These are phyloP conservation scores for Podospora bellae-mahoneyi DNA, from an alignment of 495 filamentous ascomycete species.

Conservation along the genomic window DNA sequence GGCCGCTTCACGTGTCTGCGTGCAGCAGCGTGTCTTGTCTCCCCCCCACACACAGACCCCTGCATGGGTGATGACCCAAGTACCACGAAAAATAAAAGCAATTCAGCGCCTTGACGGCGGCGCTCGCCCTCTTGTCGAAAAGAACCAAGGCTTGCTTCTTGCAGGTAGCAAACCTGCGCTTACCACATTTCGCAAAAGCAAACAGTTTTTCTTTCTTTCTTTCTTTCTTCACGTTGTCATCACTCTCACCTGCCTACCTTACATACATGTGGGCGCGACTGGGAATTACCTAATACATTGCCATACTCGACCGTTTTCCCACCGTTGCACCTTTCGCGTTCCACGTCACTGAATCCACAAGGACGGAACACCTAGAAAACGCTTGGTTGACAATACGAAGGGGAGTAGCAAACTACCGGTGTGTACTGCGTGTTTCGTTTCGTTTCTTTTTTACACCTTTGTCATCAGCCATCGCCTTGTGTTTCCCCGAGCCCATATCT, in stretches of 20 bases:
- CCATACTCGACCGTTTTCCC: background rate
- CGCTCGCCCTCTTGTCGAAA: background rate
- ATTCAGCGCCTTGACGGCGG: conserved; percentile 2
- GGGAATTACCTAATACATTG: background rate
- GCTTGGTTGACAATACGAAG: background rate
- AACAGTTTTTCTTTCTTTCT: background rate
- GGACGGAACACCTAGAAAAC: background rate
- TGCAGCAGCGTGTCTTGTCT: conserved; percentile 31
- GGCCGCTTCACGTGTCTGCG: conserved; percentile 29
- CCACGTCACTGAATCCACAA: background rate
- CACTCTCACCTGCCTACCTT: background rate
- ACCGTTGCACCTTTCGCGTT: background rate
- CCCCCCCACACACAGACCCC: conserved; percentile 28
- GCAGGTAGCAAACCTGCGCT: conserved; percentile 11
- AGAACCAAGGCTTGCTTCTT: conserved; percentile 9
- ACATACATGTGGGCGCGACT: background rate
- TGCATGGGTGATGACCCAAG: conserved; percentile 17
- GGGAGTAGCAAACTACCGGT: background rate
- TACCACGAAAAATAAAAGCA: conserved; percentile 13
- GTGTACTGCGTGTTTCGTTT: background rate
- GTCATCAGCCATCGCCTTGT: background rate
- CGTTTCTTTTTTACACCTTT: conserved; percentile 1
- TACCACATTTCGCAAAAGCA: conserved; percentile 4
- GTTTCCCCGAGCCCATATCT: background rate
- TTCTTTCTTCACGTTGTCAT: no score